phyloP scores from a whole-genome alignment of 2,329 filamentous ascomycete genomes.

The Diaporthe capsici region DNA sequence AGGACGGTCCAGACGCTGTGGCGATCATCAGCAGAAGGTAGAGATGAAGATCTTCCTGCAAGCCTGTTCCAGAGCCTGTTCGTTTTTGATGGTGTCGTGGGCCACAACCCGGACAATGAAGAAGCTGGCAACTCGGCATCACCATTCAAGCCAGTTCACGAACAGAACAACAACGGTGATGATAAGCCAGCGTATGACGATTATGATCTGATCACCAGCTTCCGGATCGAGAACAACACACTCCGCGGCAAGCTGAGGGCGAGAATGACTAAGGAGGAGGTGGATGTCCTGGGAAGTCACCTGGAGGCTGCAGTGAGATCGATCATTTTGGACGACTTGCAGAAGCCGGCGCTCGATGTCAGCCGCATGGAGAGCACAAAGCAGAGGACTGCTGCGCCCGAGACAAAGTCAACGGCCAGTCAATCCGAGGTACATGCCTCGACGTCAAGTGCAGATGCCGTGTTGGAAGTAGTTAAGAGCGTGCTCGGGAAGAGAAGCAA shows the following conservation, averaged over 20 bases:
- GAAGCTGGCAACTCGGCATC: background rate
- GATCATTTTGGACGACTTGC: slow-evolving; percentile 16
- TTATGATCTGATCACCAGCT: slow-evolving; percentile 47
- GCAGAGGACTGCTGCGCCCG: too few relatives aligned
- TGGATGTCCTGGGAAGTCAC: slow-evolving; percentile 34
- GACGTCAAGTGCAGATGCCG: slow-evolving; percentile 25
- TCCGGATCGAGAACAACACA: slow-evolving; percentile 42
- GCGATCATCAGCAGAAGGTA: slow-evolving; percentile 41
- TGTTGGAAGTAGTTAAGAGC: slow-evolving; percentile 42
- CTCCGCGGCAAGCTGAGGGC: slow-evolving; percentile 44
- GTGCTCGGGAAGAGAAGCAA: slow-evolving; percentile 39
- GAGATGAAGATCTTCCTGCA: slow-evolving; percentile 19
- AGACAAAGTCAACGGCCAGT: background rate
- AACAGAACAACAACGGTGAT: background rate
- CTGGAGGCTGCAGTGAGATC: slow-evolving; percentile 33
- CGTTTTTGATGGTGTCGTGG: slow-evolving; percentile 46
- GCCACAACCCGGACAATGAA: background rate
- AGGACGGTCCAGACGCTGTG: slow-evolving; percentile 44
- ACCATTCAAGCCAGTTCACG: slow-evolving; percentile 4
- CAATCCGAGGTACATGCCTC: background rate
- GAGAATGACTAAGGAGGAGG: slow-evolving; percentile 36
- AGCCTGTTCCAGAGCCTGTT: slow-evolving; percentile 47
- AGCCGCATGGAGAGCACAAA: slow-evolving; percentile 10
- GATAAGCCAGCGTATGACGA: slow-evolving; percentile 44
- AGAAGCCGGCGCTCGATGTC: slow-evolving; percentile 25